Evolutionary conservation across 306 rosid genomes (phyloP).

Genomic region (Prunus mira): DNA sequence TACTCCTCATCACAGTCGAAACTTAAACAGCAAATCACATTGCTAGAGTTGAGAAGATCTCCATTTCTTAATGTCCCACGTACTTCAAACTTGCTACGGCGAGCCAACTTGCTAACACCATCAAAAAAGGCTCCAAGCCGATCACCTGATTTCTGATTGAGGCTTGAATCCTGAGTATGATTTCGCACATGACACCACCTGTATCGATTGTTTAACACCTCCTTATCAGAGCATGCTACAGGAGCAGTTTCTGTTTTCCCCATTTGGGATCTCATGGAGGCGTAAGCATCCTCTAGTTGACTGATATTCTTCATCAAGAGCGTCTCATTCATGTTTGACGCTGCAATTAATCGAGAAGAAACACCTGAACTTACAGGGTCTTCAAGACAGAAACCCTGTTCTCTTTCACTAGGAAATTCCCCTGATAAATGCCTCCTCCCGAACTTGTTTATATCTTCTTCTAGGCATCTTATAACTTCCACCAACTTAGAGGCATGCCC

Average conservation of each 20-base stretch:
- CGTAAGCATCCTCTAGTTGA: constrained; percentile 61
- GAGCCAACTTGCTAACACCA: constrained; percentile 67
- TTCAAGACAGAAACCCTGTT: constrained; percentile 11
- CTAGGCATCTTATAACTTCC: constrained; percentile 56
- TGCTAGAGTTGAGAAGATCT: constrained; percentile 57
- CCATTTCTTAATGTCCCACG: constrained; percentile 61
- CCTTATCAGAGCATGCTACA: constrained; percentile 31
- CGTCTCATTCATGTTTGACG: constrained; percentile 32
- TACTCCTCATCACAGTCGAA: constrained; percentile 69
- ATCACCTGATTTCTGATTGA: constrained; percentile 32
- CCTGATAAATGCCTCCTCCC: constrained; percentile 38
- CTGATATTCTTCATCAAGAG: constrained; percentile 41
- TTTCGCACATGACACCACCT: constrained; percentile 20
- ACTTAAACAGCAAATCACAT: constrained; percentile 72
- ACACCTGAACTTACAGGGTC: constrained; percentile 34
- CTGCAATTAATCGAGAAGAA: constrained; percentile 13
- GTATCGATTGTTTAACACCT: constrained; percentile 38
- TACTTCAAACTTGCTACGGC: constrained; percentile 55
- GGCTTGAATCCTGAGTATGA: constrained; percentile 26
- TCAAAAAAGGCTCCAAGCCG: constrained; percentile 54
- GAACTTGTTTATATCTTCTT: constrained; percentile 57
- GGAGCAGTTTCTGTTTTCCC: constrained; percentile 33
- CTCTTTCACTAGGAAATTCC: constrained; percentile 10
- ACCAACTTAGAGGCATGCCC: constrained; percentile 48
- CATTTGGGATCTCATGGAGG: constrained; percentile 56